Conservation (phyloP, 495 filamentous ascomycete species). For the Penicillium salamii region DNA sequence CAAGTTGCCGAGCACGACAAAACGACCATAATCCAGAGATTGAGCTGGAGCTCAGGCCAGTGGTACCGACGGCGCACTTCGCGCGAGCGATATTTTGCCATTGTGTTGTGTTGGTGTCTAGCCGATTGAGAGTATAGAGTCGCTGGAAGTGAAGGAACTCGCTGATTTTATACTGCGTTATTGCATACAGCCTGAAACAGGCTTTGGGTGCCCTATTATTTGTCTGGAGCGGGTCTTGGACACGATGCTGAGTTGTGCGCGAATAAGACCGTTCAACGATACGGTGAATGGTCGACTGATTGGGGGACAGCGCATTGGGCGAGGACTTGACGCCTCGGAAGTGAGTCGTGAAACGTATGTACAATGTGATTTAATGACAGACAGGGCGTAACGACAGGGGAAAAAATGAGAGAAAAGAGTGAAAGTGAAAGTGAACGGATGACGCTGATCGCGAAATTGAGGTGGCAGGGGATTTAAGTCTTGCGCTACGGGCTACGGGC, state of each 20-base stretch:
- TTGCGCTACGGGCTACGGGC: no score
- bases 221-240: background rate
- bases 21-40: slow-evolving; percentile 89
- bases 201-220: background rate
- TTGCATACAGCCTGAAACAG: slow-evolving; percentile 4
- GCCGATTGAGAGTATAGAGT: no score
- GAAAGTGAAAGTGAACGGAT: background rate
- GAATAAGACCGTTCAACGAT: background rate
- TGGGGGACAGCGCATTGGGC: slow-evolving; percentile 29
- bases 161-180: slow-evolving; percentile 1
- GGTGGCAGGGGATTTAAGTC: slow-evolving; percentile 29
- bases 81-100: slow-evolving; percentile 24
- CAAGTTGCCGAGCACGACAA: slow-evolving; percentile 73
- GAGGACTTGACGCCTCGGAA: slow-evolving; percentile 4
- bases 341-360: background rate
- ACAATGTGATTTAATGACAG: background rate
- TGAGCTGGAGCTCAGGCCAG: slow-evolving; percentile 92
- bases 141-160: no score
- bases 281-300: slow-evolving; percentile 1
- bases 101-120: slow-evolving; percentile 2
- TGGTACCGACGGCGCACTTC: slow-evolving; percentile 65
- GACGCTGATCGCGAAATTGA: slow-evolving; percentile 24
- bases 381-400: no score
- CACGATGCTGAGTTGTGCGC: background rate
- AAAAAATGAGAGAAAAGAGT: background rate